These are phyloP conservation scores for Nothophoma quercina DNA, from an alignment of 2,329 filamentous ascomycete species.

Conservation along the genomic window DNA sequence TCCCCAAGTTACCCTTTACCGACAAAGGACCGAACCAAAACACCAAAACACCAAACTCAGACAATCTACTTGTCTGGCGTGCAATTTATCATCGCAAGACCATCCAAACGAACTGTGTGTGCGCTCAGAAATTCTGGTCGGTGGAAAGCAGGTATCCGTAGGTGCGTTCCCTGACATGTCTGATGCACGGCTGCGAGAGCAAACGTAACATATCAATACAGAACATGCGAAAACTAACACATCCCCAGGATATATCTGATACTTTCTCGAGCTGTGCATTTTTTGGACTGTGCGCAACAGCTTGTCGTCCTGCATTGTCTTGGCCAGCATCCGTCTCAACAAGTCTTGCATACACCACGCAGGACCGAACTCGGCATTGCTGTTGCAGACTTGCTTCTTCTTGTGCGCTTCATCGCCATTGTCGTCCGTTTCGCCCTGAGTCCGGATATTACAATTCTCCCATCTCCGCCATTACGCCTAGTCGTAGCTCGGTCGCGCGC, in stretches of 20 bases:
- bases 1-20: conserved; percentile 35
- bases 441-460: conserved; percentile 7
- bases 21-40: conserved; percentile 46
- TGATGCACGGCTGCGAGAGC: conserved; percentile 45
- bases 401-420: conserved; percentile 4
- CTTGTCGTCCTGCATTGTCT: conserved; percentile 4
- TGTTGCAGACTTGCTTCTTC: conserved; percentile 11
- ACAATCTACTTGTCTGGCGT: conserved; percentile 43
- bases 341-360: conserved; percentile 12
- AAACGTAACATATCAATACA: conserved; percentile 37
- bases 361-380: neutral
- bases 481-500: conserved; percentile 13
- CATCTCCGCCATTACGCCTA: conserved; percentile 16
- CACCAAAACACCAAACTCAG: conserved; percentile 45
- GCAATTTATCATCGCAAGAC: conserved; percentile 26
- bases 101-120: conserved; percentile 39
- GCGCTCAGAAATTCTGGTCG: conserved; percentile 29
- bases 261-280: neutral
- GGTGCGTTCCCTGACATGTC: conserved; percentile 44
- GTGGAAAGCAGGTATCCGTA: conserved; percentile 45
- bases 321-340: conserved; percentile 10
- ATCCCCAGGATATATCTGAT: conserved; percentile 25
- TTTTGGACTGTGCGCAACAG: conserved; percentile 10
- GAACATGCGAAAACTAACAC: conserved; percentile 35
- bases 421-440: conserved; percentile 21